phyloP scores from a whole-genome alignment of 192 early-diverging fungal species.

The Coemansia sp. region DNA sequence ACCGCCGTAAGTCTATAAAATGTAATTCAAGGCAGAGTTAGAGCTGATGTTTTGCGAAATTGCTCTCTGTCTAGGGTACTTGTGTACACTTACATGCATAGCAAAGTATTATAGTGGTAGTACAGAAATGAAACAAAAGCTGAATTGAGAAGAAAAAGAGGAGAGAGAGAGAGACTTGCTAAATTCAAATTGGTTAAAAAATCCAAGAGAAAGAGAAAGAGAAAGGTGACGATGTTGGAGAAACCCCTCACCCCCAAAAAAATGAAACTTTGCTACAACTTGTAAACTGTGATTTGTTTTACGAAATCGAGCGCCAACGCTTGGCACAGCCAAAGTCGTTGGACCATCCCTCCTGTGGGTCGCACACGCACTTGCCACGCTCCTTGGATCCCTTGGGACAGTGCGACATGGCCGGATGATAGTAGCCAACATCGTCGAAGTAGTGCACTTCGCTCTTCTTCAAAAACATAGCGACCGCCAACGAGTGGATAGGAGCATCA shows the following conservation, averaged over 20 bases:
- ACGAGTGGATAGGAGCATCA: conserved; percentile 64
- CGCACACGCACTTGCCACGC: conserved; percentile 46
- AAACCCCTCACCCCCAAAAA: not conserved
- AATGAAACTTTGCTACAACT: not conserved
- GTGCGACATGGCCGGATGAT: conserved; percentile 39
- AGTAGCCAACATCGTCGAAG: conserved; percentile 72
- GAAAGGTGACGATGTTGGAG: not conserved
- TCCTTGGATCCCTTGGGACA: conserved; percentile 50
- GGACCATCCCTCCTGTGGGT: conserved; percentile 26
- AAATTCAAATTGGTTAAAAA: not conserved
- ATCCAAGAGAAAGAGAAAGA: not conserved
- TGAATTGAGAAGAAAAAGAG: not conserved
- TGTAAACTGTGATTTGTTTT: too few relatives aligned
- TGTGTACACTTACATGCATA: not conserved
- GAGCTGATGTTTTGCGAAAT: not conserved
- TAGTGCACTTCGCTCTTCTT: conserved; percentile 60
- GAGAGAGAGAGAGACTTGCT: too few relatives aligned
- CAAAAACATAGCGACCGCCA: conserved; percentile 61
- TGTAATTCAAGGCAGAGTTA: not conserved
- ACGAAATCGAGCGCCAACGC: conserved; percentile 33
- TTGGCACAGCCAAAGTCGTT: conserved; percentile 43
- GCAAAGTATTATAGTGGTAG: not conserved
- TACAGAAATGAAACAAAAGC: not conserved
- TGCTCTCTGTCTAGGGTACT: not conserved
- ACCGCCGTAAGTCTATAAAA: conserved; percentile 9